Conservation (phyloP, 257 asterid genomes). For the Eucommia ulmoides region DNA sequence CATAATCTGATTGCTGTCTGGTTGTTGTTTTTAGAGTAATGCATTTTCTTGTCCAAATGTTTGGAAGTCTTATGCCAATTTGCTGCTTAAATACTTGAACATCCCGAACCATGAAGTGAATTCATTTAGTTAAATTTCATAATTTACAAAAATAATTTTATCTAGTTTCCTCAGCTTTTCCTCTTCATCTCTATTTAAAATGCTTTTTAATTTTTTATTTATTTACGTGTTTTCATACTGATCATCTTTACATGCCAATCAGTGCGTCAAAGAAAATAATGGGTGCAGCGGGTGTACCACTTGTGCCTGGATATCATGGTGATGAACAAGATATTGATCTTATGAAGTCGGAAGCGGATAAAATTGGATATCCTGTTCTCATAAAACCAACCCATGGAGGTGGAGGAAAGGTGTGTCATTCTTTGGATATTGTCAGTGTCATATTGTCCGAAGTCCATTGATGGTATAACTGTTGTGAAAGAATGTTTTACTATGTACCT, state of each 20-base stretch:
- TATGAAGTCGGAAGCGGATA: constrained; percentile 88
- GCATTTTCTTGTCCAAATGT: too few relatives aligned
- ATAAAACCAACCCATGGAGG: constrained; percentile 99
- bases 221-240: background rate
- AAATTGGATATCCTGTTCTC: constrained; percentile 88
- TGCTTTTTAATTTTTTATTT: background rate
- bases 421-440: too few relatives aligned
- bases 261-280: constrained; percentile 98
- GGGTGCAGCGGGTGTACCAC: constrained; percentile 99
- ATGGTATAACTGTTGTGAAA: too few relatives aligned
- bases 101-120: too few relatives aligned
- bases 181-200: background rate
- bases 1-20: too few relatives aligned
- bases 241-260: constrained; percentile 6
- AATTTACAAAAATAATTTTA: too few relatives aligned
- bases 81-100: too few relatives aligned
- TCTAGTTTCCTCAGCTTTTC: background rate
- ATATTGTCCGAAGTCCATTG: too few relatives aligned
- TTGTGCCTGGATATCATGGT: constrained; percentile 99
- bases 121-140: too few relatives aligned
- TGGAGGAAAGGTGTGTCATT: constrained; percentile 71
- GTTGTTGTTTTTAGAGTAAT: too few relatives aligned
- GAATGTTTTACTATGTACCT: too few relatives aligned
- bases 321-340: constrained; percentile 71
- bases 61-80: too few relatives aligned